Conservation (phyloP, 257 asterid species). For the Solanum ahanhuiri region DNA sequence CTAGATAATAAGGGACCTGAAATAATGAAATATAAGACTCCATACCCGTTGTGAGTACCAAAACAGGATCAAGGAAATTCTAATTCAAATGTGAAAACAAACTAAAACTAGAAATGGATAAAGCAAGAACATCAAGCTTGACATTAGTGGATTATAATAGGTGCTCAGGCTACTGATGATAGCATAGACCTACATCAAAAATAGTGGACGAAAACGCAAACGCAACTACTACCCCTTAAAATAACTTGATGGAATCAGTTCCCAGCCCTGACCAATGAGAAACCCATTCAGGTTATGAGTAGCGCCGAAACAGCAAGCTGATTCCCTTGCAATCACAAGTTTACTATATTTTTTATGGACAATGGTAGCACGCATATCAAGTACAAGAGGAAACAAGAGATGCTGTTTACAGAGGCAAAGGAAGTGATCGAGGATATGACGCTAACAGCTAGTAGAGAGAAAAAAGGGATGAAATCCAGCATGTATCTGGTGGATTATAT, state of each 20-base stretch:
- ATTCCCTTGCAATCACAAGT: background rate
- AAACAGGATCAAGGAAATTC: background rate
- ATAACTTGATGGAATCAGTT: background rate
- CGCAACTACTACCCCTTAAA: too few relatives aligned
- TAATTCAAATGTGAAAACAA: background rate
- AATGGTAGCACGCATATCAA: background rate
- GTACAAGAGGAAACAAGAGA: background rate
- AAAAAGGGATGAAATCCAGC: background rate
- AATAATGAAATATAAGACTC: background rate
- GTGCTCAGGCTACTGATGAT: background rate
- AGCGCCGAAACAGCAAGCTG: background rate
- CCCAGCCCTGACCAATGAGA: background rate
- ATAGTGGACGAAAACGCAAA: background rate
- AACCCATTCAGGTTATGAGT: background rate
- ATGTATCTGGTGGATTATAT: too few relatives aligned
- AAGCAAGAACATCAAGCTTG: background rate
- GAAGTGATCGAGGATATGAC: background rate
- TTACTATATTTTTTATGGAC: background rate
- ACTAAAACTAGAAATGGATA: background rate
- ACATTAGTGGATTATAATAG: background rate
- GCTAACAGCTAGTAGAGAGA: background rate
- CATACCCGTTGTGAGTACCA: background rate
- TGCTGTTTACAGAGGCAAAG: background rate
- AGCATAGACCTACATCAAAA: background rate
- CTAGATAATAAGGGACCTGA: conserved; percentile 82